Percentiles rank a stretch among this genome's conserved stretches.
Evolutionary conservation across 768 basidiomycete species (phyloP).

Genomic region (Trametes punicea): DNA sequence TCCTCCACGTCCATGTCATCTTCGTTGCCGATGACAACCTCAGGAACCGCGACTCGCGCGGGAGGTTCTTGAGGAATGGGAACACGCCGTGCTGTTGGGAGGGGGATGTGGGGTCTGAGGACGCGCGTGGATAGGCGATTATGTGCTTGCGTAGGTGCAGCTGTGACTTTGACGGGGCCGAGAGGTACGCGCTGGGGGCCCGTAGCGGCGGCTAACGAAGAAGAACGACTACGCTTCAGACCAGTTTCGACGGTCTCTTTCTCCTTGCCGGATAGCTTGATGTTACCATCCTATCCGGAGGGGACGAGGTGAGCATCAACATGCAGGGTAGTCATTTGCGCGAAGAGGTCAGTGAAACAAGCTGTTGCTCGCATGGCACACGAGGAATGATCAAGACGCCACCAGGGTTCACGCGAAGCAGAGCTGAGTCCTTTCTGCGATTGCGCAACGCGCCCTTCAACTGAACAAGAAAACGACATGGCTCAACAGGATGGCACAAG

Average conservation of each 20-base stretch:
- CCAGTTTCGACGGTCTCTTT: constrained; percentile 58
- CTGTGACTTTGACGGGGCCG: constrained; percentile 47
- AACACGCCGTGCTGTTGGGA: constrained; percentile 38
- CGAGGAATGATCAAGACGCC: not conserved
- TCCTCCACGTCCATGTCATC: constrained; percentile 65
- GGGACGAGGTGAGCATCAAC: constrained; percentile 18
- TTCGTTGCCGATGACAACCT: constrained; percentile 19
- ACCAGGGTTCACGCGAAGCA: not conserved
- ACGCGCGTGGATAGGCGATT: constrained; percentile 22
- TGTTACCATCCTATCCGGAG: constrained; percentile 41
- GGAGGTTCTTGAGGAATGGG: constrained; percentile 29
- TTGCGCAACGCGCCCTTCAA: not conserved
- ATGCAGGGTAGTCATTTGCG: not conserved
- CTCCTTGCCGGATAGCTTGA: constrained; percentile 52
- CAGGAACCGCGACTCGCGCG: not conserved
- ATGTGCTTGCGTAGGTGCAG: constrained; percentile 18
- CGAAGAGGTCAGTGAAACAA: not conserved
- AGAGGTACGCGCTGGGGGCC: constrained; percentile 67
- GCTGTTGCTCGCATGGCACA: not conserved
- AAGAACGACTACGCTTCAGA: constrained; percentile 56
- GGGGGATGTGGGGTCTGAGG: constrained; percentile 33
- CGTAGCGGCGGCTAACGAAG: constrained; percentile 61
- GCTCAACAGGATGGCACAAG: not conserved
- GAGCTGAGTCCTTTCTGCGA: too few relatives aligned
- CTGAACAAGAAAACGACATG: too few relatives aligned